Base-by-base conservation (phyloP, 2,329 filamentous ascomycete species). In the Chaetomiaceae sp. region DNA sequence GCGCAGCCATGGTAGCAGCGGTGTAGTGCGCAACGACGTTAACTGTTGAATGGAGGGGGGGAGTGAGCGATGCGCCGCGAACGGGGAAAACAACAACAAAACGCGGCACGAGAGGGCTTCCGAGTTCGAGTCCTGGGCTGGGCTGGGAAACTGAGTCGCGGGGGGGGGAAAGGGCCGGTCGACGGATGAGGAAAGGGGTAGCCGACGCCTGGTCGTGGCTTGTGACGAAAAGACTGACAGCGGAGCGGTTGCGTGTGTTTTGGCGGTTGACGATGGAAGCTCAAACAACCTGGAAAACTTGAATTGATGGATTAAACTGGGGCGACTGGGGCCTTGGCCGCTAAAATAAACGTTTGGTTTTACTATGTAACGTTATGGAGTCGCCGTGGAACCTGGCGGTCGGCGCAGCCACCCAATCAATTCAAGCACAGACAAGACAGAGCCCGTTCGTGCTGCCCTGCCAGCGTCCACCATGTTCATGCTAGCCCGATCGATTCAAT, bases 1-100 rank as follows among this genome's bases (percentile, higher is more conserved):
- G 84, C 65, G 92, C 84, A 68, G 93, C 87, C 93, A 97, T 99
- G 68, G 60, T 63, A 61, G 54, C 62, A 57, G 51, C 47, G 43
- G 33, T 35, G 13, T 12, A 10, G 39, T 38, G 35, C 9, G 25
- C 27, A 47, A 48, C 16, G 17, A 33, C 21, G 23, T 20, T 21
- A n/a, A n/a, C n/a, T 30, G 34, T 30, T 35, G 25, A 25, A 50
- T 42, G 21, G 34, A 37, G 17, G 25, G 23, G 14, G 35, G 41
- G 41, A 31, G 27, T 20, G 34, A 42, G 13, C n/a, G 42, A 38
- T 46, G 46, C 40, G 45, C 27, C 35, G 33, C 25, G 19, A 27
- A n/a, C 21, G 23, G 37, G 20, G 5, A 21, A 19, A 9, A 13
- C 17, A 38, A 5, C 35, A 38, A 38, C 19, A 25, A 39, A 25